A percentile compares a stretch with the other conserved stretches of the same genome.
These are phyloP conservation scores for Gynochthodes officinalis DNA, from an alignment of 257 asterid genomes.

Conservation along the genomic window DNA sequence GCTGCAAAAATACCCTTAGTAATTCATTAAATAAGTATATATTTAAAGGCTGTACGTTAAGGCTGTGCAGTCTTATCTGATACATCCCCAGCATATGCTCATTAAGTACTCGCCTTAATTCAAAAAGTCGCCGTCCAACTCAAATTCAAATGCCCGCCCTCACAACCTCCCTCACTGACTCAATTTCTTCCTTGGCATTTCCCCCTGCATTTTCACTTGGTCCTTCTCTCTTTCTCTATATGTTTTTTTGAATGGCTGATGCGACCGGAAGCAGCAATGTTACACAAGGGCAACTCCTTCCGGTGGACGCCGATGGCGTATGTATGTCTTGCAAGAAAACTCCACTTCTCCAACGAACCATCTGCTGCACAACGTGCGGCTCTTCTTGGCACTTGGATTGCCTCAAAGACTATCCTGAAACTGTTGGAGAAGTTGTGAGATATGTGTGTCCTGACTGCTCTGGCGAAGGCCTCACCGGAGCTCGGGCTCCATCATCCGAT, in stretches of 20 bases:
- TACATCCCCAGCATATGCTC: too few relatives aligned
- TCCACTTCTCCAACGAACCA: slow-evolving; percentile 41
- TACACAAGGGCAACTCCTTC: slow-evolving; percentile 29
- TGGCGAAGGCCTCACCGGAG: slow-evolving; percentile 54
- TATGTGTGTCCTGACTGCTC: slow-evolving; percentile 79
- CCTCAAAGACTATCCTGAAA: slow-evolving; percentile 33
- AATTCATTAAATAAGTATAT: too few relatives aligned
- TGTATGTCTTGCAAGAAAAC: slow-evolving; percentile 68
- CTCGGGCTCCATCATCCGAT: slow-evolving; percentile 39
- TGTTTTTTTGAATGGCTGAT: slow-evolving; percentile 35
- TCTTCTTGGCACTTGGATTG: slow-evolving; percentile 87
- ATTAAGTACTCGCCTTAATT: too few relatives aligned
- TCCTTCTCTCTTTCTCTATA: background rate
- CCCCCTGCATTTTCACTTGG: background rate
- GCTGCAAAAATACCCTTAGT: too few relatives aligned
- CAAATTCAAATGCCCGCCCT: too few relatives aligned
- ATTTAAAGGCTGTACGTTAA: too few relatives aligned
- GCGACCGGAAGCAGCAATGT: slow-evolving; percentile 15
- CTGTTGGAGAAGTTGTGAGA: slow-evolving; percentile 27
- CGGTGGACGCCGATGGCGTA: slow-evolving; percentile 61
- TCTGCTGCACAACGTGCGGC: slow-evolving; percentile 58
- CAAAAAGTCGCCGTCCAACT: too few relatives aligned
- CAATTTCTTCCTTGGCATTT: too few relatives aligned
- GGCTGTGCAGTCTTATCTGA: too few relatives aligned
- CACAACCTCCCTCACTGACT: too few relatives aligned